Base-by-base conservation (phyloP, 1,284 basidiomycete genomes). In the Sporisorium exsertum region DNA sequence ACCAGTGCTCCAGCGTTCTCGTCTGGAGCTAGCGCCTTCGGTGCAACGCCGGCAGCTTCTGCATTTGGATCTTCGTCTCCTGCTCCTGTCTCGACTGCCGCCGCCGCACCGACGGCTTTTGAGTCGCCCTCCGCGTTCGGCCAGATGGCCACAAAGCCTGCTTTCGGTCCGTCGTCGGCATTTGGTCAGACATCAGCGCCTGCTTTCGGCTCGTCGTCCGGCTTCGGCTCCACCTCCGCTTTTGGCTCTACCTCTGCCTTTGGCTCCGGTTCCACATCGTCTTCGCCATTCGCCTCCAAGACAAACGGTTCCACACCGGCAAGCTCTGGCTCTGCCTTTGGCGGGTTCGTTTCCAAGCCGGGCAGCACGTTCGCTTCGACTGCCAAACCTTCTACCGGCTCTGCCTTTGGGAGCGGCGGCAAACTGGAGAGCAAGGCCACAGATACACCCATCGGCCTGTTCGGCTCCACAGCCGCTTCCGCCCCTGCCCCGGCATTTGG, bases 71-170 rank as follows among this genome's bases (percentile, higher is more conserved):
- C 64, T 9, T 27, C 64, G 16, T 62, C 69, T 20, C 43, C 58
- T 15, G 58, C 62, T 20, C 43, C 58, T 2, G 18, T 43, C 9
- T 32, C 37, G 45, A 57, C 53, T 13, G 52, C 52, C 26, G 29
- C 50, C 22, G 33, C 54, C 9, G 50, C 53, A 22, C 40, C 73
- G n/a, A 61, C 72, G 9, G 68, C 77, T 0, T 81, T 87, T 56
- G 87, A 86, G 13, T 63, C 83, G 20, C 54, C 79, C 5, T 83
- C 86, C 1, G 80, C 86, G 2, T 87, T 87, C 57, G 87, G 87
- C 20, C 71, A 67, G 24, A 24, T 60, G 29, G 68, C 82, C 15
- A 45, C 60, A 27, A 59, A 59, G 42, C 58, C 61, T 33, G 55
- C 81, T 7, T 81, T 81, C 61, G 85, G 82, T 2, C 51, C 51